Evolutionary conservation across 176 grass and related monocot species (phyloP).

Genomic region (Melocanna baccifera): DNA sequence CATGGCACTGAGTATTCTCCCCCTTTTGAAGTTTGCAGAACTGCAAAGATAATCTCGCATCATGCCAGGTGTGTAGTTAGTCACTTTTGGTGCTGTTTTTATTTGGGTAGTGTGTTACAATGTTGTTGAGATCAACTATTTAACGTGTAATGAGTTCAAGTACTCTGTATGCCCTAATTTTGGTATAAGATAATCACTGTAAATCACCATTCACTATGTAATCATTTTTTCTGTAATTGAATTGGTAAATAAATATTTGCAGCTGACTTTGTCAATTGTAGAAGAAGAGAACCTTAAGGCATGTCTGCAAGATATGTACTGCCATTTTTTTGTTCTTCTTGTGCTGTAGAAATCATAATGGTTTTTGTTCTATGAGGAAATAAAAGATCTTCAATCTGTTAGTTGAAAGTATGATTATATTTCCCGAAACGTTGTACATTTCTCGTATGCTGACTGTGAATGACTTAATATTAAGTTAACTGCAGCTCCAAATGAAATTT

Average conservation of each 20-base stretch:
- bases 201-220: not conserved
- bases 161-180: not conserved
- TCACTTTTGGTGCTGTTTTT: not conserved
- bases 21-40: slow-evolving; percentile 73
- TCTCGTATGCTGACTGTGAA: not conserved
- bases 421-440: not conserved
- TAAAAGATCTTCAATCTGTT: not conserved
- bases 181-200: not conserved
- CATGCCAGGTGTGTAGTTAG: slow-evolving; percentile 60
- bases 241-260: not conserved
- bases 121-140: not conserved
- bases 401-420: not conserved
- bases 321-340: not conserved
- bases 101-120: slow-evolving; percentile 14
- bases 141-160: not conserved
- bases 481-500: not conserved
- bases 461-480: not conserved
- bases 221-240: not conserved
- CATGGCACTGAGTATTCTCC: slow-evolving; percentile 15
- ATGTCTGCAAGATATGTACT: not conserved
- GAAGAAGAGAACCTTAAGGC: not conserved
- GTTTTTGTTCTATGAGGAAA: not conserved
- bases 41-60: slow-evolving; percentile 81
- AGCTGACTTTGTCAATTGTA: not conserved
- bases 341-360: not conserved